Conservation (phyloP, 1,139 yeast species). For the Blastobotrys ciferrii region DNA sequence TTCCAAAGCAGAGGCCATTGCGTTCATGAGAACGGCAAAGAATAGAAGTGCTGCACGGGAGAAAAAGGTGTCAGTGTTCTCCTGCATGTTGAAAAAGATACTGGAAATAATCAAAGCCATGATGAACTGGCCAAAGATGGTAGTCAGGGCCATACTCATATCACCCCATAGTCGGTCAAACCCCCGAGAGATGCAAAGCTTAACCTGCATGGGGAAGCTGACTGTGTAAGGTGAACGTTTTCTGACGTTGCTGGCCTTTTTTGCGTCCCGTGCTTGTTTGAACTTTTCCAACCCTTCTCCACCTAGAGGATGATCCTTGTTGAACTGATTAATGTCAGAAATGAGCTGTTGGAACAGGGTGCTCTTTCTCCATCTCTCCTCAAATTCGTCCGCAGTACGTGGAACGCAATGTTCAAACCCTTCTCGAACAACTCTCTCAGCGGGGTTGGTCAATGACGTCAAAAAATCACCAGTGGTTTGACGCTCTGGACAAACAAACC, state of each 20-base stretch:
- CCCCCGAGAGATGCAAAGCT: constrained; percentile 60
- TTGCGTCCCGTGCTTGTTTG: constrained; percentile 53
- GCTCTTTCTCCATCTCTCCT: constrained; percentile 61
- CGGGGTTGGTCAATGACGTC: constrained; percentile 74
- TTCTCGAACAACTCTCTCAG: constrained; percentile 53
- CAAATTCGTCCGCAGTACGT: constrained; percentile 65
- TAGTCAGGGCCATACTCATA: constrained; percentile 58
- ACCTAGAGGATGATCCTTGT: constrained; percentile 26
- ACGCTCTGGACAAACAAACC: constrained; percentile 68
- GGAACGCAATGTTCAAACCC: constrained; percentile 69
- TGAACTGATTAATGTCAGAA: constrained; percentile 43
- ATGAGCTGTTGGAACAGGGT: constrained; percentile 44
- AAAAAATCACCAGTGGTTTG: constrained; percentile 83
- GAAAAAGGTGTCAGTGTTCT: constrained; percentile 55
- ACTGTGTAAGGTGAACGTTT: constrained; percentile 63
- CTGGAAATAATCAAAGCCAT: constrained; percentile 76
- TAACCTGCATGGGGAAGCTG: constrained; percentile 62
- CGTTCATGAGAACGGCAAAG: constrained; percentile 74
- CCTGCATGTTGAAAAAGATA: constrained; percentile 61
- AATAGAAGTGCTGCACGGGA: constrained; percentile 70
- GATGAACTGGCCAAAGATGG: constrained; percentile 61
- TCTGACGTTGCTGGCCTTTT: constrained; percentile 51
- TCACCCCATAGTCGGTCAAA: constrained; percentile 63
- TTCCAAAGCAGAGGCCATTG: constrained; percentile 72
- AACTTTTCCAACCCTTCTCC: constrained; percentile 36